Evolutionary conservation across 805 yeast genomes (phyloP), one percentile per base, ranked within the genome.

Genomic region (Wickerhamiella sorbophila): DNA sequence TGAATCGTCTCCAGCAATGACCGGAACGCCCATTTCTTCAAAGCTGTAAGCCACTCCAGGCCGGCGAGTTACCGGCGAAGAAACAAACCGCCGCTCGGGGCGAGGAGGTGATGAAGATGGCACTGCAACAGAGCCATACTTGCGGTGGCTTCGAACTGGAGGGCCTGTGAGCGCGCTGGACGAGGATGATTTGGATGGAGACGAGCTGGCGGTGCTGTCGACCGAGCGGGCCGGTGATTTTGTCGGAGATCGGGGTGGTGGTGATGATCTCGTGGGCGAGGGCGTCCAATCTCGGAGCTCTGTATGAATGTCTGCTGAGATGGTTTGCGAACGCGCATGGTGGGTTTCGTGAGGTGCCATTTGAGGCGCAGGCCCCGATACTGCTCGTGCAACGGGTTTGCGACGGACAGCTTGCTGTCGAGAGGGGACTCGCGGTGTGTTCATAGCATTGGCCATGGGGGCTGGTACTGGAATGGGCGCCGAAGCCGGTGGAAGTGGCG

Each of bases 1-100:
- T 14, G 32, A 40, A 33, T 46, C 44, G 19, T 46, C 49, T 27
- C 38, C 43, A 12, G 52, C 20, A 6, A 44, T 42, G 2, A 50
- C 40, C 34, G 45, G 38, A 17, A 53, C 40, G 31, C 57, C 57
- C 57, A 53, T 53, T 16, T 52, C 53, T 41, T 53, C 57, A 39
- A 53, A 53, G 14, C 53, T 50, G 38, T 51, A 49, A 4, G 54
- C 51, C 6, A 51, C 52, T 17, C 54, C 54, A 9, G 54, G 54
- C 42, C 39, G 40, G n/a, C 49, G 40, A 5, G 29, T 15, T 31
- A 26, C 18, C 17, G 40, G 40, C 12, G 35, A n/a, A n/a, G 19
- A 18, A 3, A 31, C 33, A 14, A 21, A 26, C 15, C 38, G 38
- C 20, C 36, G 16, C 20, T 16, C 12, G 14, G 14, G 10, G 5